Conservation (phyloP, 495 filamentous ascomycete genomes). For the Penicillium dipodomyicola region DNA sequence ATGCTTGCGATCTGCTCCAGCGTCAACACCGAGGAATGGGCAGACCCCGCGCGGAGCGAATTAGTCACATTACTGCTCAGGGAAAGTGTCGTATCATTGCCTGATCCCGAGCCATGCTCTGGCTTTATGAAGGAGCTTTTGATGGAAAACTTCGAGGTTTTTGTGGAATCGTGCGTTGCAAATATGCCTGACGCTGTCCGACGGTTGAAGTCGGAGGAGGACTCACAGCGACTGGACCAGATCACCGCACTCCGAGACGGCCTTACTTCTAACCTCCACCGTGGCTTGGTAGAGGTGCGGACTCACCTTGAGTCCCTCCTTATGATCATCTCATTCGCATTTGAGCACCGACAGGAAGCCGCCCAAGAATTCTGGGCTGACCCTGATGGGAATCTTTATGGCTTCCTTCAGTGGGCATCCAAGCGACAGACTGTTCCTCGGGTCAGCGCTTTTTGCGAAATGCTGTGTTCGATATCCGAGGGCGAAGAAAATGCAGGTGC, state of each 20-base stretch:
- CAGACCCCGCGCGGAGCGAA: slow-evolving; percentile 71
- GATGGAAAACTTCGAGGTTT: slow-evolving; percentile 77
- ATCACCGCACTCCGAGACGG: slow-evolving; percentile 51
- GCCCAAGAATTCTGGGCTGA: slow-evolving; percentile 88
- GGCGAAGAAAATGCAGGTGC: slow-evolving; percentile 74
- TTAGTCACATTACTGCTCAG: slow-evolving; percentile 74
- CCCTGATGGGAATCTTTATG: slow-evolving; percentile 81
- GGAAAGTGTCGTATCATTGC: slow-evolving; percentile 63
- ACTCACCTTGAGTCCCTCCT: slow-evolving; percentile 89
- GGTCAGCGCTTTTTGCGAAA: slow-evolving; percentile 92
- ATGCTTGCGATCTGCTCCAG: slow-evolving; percentile 80
- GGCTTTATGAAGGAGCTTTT: slow-evolving; percentile 62
- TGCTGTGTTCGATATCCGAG: slow-evolving; percentile 80
- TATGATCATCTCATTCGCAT: slow-evolving; percentile 87
- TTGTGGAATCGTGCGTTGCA: slow-evolving; percentile 85
- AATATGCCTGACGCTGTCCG: slow-evolving; percentile 93
- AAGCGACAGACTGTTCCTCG: slow-evolving; percentile 87
- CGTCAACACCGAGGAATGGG: slow-evolving; percentile 71
- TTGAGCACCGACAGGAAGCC: slow-evolving; percentile 74
- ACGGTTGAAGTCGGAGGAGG: slow-evolving; percentile 81
- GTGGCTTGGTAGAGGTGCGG: slow-evolving; percentile 50
- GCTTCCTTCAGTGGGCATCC: slow-evolving; percentile 95
- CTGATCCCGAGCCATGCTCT: slow-evolving; percentile 61
- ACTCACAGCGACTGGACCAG: slow-evolving; percentile 75
- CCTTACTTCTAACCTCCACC: slow-evolving; percentile 45